A percentile compares a stretch with the other conserved stretches of the same genome.
Evolutionary conservation across 1,139 yeast species (phyloP).

Genomic region (Meyerozyma carpophila): DNA sequence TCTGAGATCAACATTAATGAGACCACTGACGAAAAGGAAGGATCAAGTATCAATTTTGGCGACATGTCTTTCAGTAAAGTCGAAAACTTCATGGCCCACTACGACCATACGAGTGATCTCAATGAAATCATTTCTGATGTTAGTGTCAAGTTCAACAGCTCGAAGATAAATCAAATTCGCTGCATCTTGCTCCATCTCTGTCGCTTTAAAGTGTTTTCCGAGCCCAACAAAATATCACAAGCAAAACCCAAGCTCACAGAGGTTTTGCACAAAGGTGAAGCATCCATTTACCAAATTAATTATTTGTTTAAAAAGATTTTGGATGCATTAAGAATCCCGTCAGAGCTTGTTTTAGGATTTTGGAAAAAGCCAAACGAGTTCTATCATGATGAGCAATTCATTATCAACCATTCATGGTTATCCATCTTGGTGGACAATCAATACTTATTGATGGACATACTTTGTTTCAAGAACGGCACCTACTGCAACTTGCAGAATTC

Average conservation of each 20-base stretch:
- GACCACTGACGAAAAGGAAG: conserved; percentile 19
- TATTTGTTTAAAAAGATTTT: conserved; percentile 72
- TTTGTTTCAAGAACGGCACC: conserved; percentile 30
- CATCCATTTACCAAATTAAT: conserved; percentile 68
- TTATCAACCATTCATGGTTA: conserved; percentile 85
- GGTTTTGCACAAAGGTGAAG: conserved; percentile 34
- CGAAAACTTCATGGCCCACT: conserved; percentile 28
- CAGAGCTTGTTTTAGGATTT: conserved; percentile 78
- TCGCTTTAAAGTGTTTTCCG: conserved; percentile 37
- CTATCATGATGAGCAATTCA: conserved; percentile 47
- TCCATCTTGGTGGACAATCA: conserved; percentile 69
- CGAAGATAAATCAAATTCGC: conserved; percentile 31
- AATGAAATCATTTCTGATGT: conserved; percentile 44
- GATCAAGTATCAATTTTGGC: conserved; percentile 10
- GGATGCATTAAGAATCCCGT: conserved; percentile 61
- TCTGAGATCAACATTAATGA: conserved; percentile 47
- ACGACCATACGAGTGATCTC: conserved; percentile 26
- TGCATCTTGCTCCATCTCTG: conserved; percentile 36
- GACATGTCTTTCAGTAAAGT: conserved; percentile 20
- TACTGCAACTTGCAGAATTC: conserved; percentile 30
- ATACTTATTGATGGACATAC: conserved; percentile 69
- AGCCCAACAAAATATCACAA: conserved; percentile 31
- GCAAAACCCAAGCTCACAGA: conserved; percentile 38
- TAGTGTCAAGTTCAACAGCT: conserved; percentile 35
- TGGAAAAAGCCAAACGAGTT: conserved; percentile 70